phyloP scores from a whole-genome alignment of 2,329 filamentous ascomycete species.

The Fusarium pseudonygamai region DNA sequence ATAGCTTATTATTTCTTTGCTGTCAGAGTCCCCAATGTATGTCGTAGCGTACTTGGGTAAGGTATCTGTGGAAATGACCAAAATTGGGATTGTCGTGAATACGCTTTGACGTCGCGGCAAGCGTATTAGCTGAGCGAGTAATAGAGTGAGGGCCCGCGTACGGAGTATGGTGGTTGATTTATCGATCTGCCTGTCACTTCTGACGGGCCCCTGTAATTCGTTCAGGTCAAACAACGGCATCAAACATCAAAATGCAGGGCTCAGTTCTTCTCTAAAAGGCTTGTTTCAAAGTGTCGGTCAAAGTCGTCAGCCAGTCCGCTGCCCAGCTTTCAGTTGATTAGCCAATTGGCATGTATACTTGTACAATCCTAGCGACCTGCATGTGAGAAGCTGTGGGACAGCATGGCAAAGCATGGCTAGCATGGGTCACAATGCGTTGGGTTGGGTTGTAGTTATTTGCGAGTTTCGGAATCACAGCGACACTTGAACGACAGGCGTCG shows the following conservation, averaged over 20 bases:
- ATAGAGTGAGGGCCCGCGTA: background rate
- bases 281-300: constrained; percentile 30
- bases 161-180: background rate
- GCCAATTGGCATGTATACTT: constrained; percentile 10
- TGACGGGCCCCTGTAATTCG: background rate
- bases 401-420: background rate
- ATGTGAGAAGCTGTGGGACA: constrained; percentile 14
- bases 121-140: background rate
- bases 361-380: constrained; percentile 23
- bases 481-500: constrained; percentile 2
- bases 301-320: background rate
- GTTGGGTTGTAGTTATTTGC: constrained; percentile 17
- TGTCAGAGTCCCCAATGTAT: background rate
- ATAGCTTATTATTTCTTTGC: background rate
- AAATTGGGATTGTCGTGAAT: constrained; percentile 1
- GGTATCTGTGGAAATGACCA: background rate
- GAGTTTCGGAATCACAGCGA: constrained; percentile 5
- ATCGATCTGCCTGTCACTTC: constrained; percentile 5
- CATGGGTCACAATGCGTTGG: background rate
- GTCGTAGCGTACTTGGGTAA: background rate
- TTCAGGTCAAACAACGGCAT: constrained; percentile 1
- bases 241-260: background rate
- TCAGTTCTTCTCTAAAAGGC: background rate
- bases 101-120: constrained; percentile 7
- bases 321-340: background rate